Evolutionary conservation across 805 yeast genomes (phyloP), one percentile per base, ranked within the genome.

Genomic region (Ogataea neopini): DNA sequence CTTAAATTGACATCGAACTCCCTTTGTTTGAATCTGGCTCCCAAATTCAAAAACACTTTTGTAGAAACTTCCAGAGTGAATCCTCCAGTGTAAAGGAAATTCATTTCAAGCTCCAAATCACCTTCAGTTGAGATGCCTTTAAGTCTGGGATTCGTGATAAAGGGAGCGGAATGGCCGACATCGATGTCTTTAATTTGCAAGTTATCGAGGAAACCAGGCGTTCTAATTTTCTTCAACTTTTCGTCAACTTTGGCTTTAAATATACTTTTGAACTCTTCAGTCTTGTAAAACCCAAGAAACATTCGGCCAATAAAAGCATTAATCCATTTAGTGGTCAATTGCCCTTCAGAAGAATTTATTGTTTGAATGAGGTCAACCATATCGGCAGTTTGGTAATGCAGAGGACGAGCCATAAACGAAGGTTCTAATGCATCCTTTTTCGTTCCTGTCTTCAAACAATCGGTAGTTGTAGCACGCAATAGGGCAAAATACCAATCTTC

Each of bases 401-500:
- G 70, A 0, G 97, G 80, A 50, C 77, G 76, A 0, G 98, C 97
- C 64, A 79, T 74, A 0, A 79, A 48, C 1, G 73, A 59, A 0
- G 97, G 89, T 44, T 83, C 81, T 15, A 81, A 43, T 5, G 62
- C 42, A 43, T 71, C 72, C 6, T 61, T 52, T 1, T 56, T 48
- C 3, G 51, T 45, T 40, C 50, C 54, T 23, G 59, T 47, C 36
- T 44, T 53, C 35, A 56, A 23, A 13, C 56, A 52, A 8, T 66
- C 68, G 4, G 68, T 66, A 50, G 84, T 86, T 0, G 92, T 79
- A 1, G 95, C 95, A 47, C 84, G 73, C n/a, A 92, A 73, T 45
- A 94, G 71, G 0, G 88, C 83, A 66, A 89, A 90, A 63, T 92
- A 94, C 86, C 97, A 84, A 63, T 92, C 96, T 65, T 94, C 99